These are phyloP conservation scores for Salmacisia buchloeana DNA, from an alignment of 1,284 basidiomycete genomes.

Conservation along the genomic window DNA sequence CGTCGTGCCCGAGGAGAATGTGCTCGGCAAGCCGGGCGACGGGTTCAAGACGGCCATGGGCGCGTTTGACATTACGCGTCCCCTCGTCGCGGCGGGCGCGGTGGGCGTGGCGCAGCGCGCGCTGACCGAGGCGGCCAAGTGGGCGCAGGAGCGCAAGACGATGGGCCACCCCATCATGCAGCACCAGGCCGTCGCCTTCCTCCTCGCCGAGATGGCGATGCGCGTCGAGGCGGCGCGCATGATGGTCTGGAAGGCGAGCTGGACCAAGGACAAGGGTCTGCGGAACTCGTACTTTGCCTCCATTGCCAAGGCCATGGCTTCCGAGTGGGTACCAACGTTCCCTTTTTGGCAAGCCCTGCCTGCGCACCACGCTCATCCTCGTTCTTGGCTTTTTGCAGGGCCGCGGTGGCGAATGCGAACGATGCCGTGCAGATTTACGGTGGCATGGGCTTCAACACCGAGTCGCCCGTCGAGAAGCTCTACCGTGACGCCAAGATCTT, in stretches of 20 bases:
- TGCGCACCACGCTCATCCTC: neutral
- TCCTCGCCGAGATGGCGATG: conserved; percentile 60
- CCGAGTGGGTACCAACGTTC: conserved; percentile 6
- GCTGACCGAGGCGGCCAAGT: conserved; percentile 57
- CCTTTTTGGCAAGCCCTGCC: neutral
- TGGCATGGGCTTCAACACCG: conserved; percentile 58
- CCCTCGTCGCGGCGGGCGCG: conserved; percentile 57
- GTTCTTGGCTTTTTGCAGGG: conserved; percentile 13
- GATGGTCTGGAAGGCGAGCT: conserved; percentile 56
- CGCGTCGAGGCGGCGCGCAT: conserved; percentile 54
- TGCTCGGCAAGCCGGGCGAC: conserved; percentile 56
- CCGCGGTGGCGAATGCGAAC: conserved; percentile 38
- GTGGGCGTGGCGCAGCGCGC: conserved; percentile 58
- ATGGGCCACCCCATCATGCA: conserved; percentile 59
- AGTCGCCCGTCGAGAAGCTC: conserved; percentile 58
- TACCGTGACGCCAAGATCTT: conserved; percentile 50
- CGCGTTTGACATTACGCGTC: conserved; percentile 57
- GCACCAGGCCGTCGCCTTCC: conserved; percentile 58
- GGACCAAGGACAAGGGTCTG: conserved; percentile 56
- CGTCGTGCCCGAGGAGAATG: conserved; percentile 55
- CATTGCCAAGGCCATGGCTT: conserved; percentile 57
- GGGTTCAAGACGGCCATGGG: conserved; percentile 59
- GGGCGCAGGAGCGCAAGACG: conserved; percentile 58
- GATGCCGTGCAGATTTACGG: conserved; percentile 55
- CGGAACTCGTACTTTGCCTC: conserved; percentile 58